Evolutionary conservation across 768 basidiomycete genomes (phyloP).

Genomic region (Panaeolus papilionaceus): DNA sequence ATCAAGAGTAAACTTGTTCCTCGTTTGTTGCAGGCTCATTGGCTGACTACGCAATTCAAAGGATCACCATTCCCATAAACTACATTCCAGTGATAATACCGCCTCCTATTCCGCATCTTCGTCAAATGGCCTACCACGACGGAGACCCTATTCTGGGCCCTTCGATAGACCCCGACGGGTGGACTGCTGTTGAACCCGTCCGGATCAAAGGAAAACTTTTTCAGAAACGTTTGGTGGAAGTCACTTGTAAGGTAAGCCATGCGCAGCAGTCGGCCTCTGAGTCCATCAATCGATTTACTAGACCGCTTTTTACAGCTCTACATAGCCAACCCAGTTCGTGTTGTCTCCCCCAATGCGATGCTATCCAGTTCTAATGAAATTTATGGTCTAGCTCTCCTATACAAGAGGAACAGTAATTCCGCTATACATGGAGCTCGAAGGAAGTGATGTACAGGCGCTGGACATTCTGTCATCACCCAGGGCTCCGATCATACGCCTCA

Average conservation of each 20-base stretch:
- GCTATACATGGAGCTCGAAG: conserved; percentile 49
- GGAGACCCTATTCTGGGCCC: conserved; percentile 40
- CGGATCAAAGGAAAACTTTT: conserved; percentile 38
- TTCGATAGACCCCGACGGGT: conserved; percentile 45
- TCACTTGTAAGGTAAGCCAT: conserved; percentile 40
- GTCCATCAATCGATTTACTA: conserved; percentile 1
- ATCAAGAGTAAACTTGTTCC: neutral
- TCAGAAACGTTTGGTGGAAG: conserved; percentile 34
- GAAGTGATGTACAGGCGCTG: conserved; percentile 43
- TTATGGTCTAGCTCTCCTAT: conserved; percentile 45
- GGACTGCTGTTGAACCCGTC: conserved; percentile 36
- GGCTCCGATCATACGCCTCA: conserved; percentile 44
- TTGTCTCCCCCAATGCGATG: neutral
- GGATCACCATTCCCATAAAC: conserved; percentile 36
- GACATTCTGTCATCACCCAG: conserved; percentile 48
- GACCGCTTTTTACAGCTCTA: conserved; percentile 39
- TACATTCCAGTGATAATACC: conserved; percentile 41
- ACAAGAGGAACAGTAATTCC: conserved; percentile 57
- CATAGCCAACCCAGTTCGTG: conserved; percentile 51
- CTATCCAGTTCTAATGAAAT: conserved; percentile 18
- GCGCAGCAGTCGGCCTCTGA: neutral
- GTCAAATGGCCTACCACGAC: conserved; percentile 43
- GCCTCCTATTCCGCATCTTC: conserved; percentile 35
- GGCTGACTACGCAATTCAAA: conserved; percentile 19
- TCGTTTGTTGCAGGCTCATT: neutral